A percentile compares a stretch with the other conserved stretches of the same genome.
Conservation (phyloP, 2,329 filamentous ascomycete genomes). For the Didymella exigua region DNA sequence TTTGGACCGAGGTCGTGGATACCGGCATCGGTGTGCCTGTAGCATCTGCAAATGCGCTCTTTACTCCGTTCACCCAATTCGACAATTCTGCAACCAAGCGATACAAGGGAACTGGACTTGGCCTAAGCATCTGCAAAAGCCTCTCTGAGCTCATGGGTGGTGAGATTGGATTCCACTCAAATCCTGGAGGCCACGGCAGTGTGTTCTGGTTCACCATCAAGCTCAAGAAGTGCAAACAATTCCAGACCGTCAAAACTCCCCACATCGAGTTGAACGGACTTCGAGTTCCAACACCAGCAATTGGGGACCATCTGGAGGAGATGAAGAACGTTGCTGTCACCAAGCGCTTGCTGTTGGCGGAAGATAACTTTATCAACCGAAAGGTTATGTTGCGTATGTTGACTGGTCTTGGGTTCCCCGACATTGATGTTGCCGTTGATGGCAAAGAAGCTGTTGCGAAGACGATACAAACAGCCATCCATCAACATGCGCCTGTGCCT, state of each 20-base stretch:
- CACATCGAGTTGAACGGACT: slow-evolving; percentile 18
- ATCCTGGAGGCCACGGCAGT: slow-evolving; percentile 56
- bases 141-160: slow-evolving; percentile 64
- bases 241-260: slow-evolving; percentile 20
- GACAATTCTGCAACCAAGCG: slow-evolving; percentile 60
- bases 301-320: slow-evolving; percentile 26
- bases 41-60: slow-evolving; percentile 55
- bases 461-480: slow-evolving; percentile 8
- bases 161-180: slow-evolving; percentile 55
- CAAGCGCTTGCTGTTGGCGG: slow-evolving; percentile 50
- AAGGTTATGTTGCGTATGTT: slow-evolving; percentile 57
- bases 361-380: slow-evolving; percentile 57
- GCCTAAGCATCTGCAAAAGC: slow-evolving; percentile 63
- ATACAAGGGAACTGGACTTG: slow-evolving; percentile 63
- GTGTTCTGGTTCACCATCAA: slow-evolving; percentile 58
- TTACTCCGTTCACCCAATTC: slow-evolving; percentile 63
- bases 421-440: slow-evolving; percentile 49
- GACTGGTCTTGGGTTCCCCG: slow-evolving; percentile 42
- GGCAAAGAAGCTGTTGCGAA: slow-evolving; percentile 51
- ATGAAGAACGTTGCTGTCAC: slow-evolving; percentile 26
- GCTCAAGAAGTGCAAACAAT: slow-evolving; percentile 39
- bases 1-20: slow-evolving; percentile 61
- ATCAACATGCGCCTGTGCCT: slow-evolving; percentile 10
- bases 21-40: slow-evolving; percentile 61
- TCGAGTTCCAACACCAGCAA: slow-evolving; percentile 14